Percentiles rank a stretch among this genome's conserved stretches.
These are phyloP conservation scores for Mortierella sp. DNA, from an alignment of 371 early-diverging fungal species.

Conservation along the genomic window DNA sequence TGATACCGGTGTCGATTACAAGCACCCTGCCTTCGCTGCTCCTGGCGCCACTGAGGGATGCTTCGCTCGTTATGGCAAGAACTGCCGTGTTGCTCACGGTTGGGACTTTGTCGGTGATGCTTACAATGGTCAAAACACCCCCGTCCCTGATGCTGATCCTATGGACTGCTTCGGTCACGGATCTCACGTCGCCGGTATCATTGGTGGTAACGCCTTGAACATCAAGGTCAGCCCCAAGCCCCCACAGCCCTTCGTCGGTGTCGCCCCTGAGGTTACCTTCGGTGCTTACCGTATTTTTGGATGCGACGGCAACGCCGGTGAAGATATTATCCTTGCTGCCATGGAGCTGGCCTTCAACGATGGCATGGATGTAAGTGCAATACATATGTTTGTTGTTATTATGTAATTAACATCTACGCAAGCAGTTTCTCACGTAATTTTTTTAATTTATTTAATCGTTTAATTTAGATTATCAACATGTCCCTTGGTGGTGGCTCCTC, in stretches of 20 bases:
- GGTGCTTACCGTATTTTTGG: conserved; percentile 75
- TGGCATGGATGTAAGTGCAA: conserved; percentile 60
- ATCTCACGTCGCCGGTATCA: conserved; percentile 74
- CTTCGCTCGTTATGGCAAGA: conserved; percentile 58
- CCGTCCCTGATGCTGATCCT: conserved; percentile 64
- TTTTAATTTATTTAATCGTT: neutral
- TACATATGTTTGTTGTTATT: neutral
- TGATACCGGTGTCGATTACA: conserved; percentile 68
- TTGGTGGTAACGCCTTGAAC: conserved; percentile 61
- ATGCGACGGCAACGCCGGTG: conserved; percentile 62
- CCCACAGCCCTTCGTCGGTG: conserved; percentile 62
- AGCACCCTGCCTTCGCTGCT: conserved; percentile 65
- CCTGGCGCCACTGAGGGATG: conserved; percentile 48
- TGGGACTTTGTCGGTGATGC: conserved; percentile 62
- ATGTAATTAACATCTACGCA: neutral
- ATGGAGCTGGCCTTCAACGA: conserved; percentile 70
- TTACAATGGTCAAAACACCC: conserved; percentile 30
- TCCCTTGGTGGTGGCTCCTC: conserved; percentile 73
- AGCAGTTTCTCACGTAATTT: neutral
- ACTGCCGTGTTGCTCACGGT: conserved; percentile 59
- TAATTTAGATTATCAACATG: conserved; percentile 67
- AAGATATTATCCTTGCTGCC: conserved; percentile 72
- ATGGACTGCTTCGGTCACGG: conserved; percentile 71
- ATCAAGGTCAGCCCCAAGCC: conserved; percentile 21
- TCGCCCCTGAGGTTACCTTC: conserved; percentile 71